A percentile compares a stretch with the other conserved stretches of the same genome.
Evolutionary conservation across 768 basidiomycete species (phyloP).

Genomic region (Leccinum imitatum): DNA sequence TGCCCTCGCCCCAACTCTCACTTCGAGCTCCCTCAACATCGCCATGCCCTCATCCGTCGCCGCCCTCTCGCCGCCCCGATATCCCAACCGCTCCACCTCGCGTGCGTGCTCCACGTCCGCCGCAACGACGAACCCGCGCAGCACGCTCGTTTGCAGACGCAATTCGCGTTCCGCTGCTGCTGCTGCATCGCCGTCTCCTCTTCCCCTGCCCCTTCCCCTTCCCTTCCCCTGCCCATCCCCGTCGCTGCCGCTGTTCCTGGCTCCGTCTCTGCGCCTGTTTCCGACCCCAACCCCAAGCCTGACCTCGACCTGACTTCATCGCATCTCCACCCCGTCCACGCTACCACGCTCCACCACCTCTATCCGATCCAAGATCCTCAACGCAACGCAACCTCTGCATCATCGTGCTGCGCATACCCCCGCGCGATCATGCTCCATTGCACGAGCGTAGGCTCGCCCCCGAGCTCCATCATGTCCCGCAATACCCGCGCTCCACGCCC

Average conservation of each 20-base stretch:
- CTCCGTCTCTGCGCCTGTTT: neutral
- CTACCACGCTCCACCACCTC: neutral
- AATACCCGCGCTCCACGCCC: slow-evolving; percentile 35
- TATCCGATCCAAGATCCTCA: no score
- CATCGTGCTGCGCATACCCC: no score
- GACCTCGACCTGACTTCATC: neutral
- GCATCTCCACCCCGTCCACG: neutral
- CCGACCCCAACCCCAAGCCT: neutral
- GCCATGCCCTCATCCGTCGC: slow-evolving; percentile 28
- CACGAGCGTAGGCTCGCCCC: no score
- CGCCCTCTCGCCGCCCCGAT: slow-evolving; percentile 15
- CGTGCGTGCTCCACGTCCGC: slow-evolving; percentile 30
- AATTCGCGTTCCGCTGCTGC: neutral
- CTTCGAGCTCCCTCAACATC: slow-evolving; percentile 17
- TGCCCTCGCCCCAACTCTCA: no score
- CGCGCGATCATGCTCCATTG: no score
- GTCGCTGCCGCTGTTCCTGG: neutral
- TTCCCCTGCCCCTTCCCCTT: neutral
- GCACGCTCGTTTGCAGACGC: slow-evolving; percentile 36
- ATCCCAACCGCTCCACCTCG: slow-evolving; percentile 29
- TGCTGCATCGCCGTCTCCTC: no score
- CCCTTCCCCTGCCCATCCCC: no score
- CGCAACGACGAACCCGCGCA: slow-evolving; percentile 38
- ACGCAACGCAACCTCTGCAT: no score
- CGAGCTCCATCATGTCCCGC: slow-evolving; percentile 44